phyloP scores from a whole-genome alignment of 257 asterid species.

The Pogostemon cablin region DNA sequence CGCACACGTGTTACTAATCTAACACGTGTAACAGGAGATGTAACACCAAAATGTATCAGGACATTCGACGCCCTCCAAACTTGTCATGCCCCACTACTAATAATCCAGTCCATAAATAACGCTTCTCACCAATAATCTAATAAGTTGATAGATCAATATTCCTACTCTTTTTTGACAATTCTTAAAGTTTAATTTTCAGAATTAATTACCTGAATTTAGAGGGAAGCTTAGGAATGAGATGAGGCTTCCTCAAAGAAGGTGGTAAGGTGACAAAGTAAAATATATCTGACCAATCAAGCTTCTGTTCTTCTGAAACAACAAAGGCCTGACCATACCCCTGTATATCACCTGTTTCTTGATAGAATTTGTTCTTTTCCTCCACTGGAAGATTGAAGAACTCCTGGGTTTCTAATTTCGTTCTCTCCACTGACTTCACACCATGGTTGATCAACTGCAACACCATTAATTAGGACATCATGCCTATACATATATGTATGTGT shows the following conservation, averaged over 20 bases:
- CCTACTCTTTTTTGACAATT: no score
- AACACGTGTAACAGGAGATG: no score
- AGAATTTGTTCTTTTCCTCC: constrained; percentile 52
- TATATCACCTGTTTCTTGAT: constrained; percentile 37
- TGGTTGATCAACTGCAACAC: constrained; percentile 55
- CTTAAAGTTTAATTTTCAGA: no score
- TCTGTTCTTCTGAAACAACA: constrained; percentile 63
- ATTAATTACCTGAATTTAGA: constrained; percentile 43
- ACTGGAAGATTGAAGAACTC: constrained; percentile 54
- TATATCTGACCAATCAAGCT: constrained; percentile 68
- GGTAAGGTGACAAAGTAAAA: constrained; percentile 44
- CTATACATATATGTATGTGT: no score
- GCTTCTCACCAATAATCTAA: no score
- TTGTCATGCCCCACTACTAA: no score
- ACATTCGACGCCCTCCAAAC: no score
- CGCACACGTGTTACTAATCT: no score
- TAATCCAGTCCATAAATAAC: no score
- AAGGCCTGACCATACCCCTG: constrained; percentile 70
- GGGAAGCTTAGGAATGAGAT: constrained; percentile 57
- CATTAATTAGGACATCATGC: no score
- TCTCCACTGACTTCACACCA: constrained; percentile 50
- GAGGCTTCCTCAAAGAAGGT: constrained; percentile 43
- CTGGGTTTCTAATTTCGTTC: constrained; percentile 41
- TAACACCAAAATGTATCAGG: no score
- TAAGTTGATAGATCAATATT: no score